Evolutionary conservation across 805 yeast genomes (phyloP), one percentile per base, ranked within the genome.

Genomic region (Brettanomyces nanus): DNA sequence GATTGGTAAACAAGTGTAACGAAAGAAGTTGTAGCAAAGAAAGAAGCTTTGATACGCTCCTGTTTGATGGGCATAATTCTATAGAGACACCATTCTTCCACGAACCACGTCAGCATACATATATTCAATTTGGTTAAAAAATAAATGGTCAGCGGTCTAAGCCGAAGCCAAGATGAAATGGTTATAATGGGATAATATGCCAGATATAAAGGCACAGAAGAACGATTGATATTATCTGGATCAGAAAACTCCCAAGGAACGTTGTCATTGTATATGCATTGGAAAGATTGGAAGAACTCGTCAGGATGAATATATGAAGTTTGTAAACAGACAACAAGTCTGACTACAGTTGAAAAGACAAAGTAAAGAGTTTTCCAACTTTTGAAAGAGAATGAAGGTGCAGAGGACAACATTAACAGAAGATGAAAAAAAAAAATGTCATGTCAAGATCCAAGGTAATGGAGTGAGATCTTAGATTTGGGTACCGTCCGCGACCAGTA

Each of bases 271-370:
- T 78, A 67, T 19, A 90, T 52, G 1, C 82, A 80, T 55, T 87
- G 94, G 34, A 94, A 72, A n/a, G 80, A 74, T 56, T 94, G 99
- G 56, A 85, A 85, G 56, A 89, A 96, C 62, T 92, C 99, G 65
- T 92, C 99, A 0, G 99, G 99, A 48, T 94, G 99, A 34, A 92
- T 78, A 54, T 94, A 92, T 0, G 96, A 85, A 22, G 81, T 70
- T 39, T 81, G 75, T 2, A 83, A 54, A 0, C 83, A 77, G 32
- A 85, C 62, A 19, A 71, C 61, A 18, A 81, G 59, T 36, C 85
- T 54, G 20, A 74, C 48, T 0, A 66, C 66, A 3, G 77, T 58
- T 7, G 74, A 56, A 14, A 52, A 52, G 10, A 63, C 17, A 7
- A 73, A 40, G 46, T 75, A 69, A 4, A 69, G 51, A 17, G 51